Evolutionary conservation across 805 yeast species (phyloP).

Genomic region (Kodamaea lidongshanica): DNA sequence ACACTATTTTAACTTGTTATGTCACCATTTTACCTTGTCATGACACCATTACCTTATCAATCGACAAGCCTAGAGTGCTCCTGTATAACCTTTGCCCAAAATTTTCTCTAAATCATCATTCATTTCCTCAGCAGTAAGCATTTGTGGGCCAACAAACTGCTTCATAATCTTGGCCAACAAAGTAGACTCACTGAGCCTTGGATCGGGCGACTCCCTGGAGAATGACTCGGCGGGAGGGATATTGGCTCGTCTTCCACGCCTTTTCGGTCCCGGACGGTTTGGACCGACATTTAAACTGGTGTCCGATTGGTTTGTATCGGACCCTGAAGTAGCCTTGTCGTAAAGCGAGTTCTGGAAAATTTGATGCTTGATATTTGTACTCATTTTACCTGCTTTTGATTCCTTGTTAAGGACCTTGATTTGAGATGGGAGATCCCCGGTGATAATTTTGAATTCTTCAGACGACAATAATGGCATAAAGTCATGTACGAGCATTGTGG

Average conservation of each 20-base stretch:
- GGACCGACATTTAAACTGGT: slow-evolving; percentile 10
- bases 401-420: slow-evolving; percentile 12
- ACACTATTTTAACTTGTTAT: too few relatives aligned
- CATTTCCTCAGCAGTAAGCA: slow-evolving; percentile 29
- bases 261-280: slow-evolving; percentile 15
- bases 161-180: slow-evolving; percentile 39
- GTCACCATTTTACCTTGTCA: too few relatives aligned
- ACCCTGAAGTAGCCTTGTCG: slow-evolving; percentile 33
- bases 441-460: slow-evolving; percentile 33
- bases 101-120: slow-evolving; percentile 30
- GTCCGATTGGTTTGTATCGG: slow-evolving; percentile 30
- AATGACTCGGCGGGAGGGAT: slow-evolving; percentile 6
- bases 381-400: slow-evolving; percentile 12
- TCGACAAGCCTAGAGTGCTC: too few relatives aligned
- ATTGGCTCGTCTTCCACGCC: slow-evolving; percentile 36
- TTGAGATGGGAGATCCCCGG: slow-evolving; percentile 32
- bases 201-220: slow-evolving; percentile 10
- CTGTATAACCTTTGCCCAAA: too few relatives aligned
- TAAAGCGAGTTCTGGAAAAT: slow-evolving; percentile 37
- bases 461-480: slow-evolving; percentile 36
- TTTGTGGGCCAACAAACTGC: slow-evolving; percentile 36
- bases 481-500: slow-evolving; percentile 24
- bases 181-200: slow-evolving; percentile 28
- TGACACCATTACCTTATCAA: too few relatives aligned
- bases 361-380: slow-evolving; percentile 28